Percentiles rank a stretch among this genome's conserved stretches.
Evolutionary conservation across 1,139 yeast species (phyloP).

Genomic region (Suhomyces atakaporum): DNA sequence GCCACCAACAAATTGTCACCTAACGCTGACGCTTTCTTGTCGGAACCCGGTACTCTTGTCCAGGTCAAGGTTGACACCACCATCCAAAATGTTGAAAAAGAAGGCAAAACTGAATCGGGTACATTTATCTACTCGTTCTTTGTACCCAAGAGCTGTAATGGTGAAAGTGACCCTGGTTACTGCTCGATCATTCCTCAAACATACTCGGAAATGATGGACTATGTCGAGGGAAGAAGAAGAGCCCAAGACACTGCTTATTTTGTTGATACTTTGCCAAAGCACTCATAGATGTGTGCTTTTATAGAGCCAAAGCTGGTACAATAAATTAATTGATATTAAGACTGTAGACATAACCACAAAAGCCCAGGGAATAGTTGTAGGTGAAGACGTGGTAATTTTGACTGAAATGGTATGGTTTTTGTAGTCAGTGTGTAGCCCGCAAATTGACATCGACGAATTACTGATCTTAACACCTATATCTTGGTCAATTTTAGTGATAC

Average conservation of each 20-base stretch:
- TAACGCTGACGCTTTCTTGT: conserved; percentile 60
- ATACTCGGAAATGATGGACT: conserved; percentile 89
- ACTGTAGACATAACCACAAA: too few species aligned
- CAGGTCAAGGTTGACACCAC: conserved; percentile 87
- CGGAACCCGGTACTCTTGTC: conserved; percentile 81
- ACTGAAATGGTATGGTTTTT: too few species aligned
- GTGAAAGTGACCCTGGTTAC: conserved; percentile 46
- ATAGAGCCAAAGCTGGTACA: too few species aligned
- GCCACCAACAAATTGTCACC: conserved; percentile 56
- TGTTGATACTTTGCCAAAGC: conserved; percentile 46
- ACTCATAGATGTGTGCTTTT: too few species aligned
- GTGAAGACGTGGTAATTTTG: too few species aligned
- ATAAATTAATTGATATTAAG: too few species aligned
- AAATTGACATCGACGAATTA: too few species aligned
- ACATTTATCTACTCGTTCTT: conserved; percentile 86
- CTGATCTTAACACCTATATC: too few species aligned
- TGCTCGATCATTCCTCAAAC: conserved; percentile 82
- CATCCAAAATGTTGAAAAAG: conserved; percentile 62
- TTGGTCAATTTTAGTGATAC: too few species aligned
- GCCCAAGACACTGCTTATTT: conserved; percentile 79
- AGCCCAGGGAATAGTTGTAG: too few species aligned
- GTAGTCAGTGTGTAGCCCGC: too few species aligned
- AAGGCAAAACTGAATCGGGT: conserved; percentile 61
- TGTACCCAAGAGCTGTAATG: conserved; percentile 55
- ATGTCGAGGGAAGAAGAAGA: conserved; percentile 85